Evolutionary conservation across 345 rosid genomes (phyloP).

Genomic region (Cardamine chenopodiifolia): DNA sequence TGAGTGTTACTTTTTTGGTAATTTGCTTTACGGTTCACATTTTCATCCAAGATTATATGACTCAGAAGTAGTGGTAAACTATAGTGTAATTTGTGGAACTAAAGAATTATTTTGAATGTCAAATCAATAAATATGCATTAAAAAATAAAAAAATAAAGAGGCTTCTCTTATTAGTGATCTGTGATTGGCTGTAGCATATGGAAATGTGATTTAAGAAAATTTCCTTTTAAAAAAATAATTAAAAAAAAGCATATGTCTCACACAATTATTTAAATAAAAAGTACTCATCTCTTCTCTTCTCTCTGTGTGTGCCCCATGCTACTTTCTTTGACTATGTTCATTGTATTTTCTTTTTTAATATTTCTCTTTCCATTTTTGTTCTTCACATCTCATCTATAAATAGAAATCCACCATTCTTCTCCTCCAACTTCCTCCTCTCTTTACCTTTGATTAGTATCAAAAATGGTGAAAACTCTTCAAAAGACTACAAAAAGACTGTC

Average conservation of each 20-base stretch:
- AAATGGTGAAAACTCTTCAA: constrained; percentile 66
- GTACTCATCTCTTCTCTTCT: constrained; percentile 13
- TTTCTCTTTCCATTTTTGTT: constrained; percentile 33
- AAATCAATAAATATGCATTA: constrained; percentile 15
- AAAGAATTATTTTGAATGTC: constrained; percentile 17
- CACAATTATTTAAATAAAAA: constrained; percentile 27
- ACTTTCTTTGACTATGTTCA: constrained; percentile 43
- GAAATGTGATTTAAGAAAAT: constrained; percentile 22
- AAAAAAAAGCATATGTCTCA: constrained; percentile 24
- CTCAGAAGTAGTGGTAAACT: constrained; percentile 6
- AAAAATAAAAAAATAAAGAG: background rate
- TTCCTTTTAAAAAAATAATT: background rate
- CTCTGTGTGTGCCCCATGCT: constrained; percentile 39
- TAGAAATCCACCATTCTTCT: constrained; percentile 28
- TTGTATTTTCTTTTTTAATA: background rate
- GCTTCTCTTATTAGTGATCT: constrained; percentile 27
- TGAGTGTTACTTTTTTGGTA: constrained; percentile 6
- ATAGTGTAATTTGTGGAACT: constrained; percentile 16
- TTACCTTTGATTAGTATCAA: constrained; percentile 15
- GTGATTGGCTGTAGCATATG: constrained; percentile 44
- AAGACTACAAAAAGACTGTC: constrained; percentile 46
- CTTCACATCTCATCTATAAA: constrained; percentile 44
- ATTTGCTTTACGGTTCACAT: background rate
- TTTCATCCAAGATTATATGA: background rate
- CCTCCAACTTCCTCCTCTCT: constrained; percentile 19